Conservation (phyloP, 495 filamentous ascomycete species). For the Antarctomyces pellizariae region DNA sequence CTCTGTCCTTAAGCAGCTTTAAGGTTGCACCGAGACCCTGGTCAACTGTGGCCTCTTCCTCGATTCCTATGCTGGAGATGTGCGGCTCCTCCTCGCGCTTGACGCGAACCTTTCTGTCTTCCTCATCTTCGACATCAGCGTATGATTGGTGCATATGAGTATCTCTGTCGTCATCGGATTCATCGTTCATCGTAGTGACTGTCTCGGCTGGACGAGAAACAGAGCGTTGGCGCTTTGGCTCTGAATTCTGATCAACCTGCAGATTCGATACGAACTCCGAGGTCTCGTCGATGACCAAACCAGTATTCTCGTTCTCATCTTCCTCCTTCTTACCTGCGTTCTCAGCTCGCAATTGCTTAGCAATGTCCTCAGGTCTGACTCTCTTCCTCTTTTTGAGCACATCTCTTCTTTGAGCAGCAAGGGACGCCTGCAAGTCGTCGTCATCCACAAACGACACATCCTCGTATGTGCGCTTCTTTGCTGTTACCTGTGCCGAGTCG, state of each 20-base stretch:
- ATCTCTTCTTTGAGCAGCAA: constrained; percentile 54
- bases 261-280: constrained; percentile 82
- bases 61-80: constrained; percentile 50
- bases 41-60: constrained; percentile 58
- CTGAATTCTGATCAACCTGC: constrained; percentile 41
- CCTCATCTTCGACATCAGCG: constrained; percentile 30
- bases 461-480: constrained; percentile 39
- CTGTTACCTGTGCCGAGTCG: constrained; percentile 24
- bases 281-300: constrained; percentile 81
- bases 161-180: constrained; percentile 31
- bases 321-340: constrained; percentile 25
- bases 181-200: constrained; percentile 25
- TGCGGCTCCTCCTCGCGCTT: constrained; percentile 27
- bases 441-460: constrained; percentile 65
- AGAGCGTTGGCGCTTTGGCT: constrained; percentile 26
- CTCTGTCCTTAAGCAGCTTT: constrained; percentile 58
- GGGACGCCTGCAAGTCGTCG: constrained; percentile 69
- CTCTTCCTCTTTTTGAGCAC: constrained; percentile 83
- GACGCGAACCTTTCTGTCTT: constrained; percentile 23
- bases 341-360: constrained; percentile 59
- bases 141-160: constrained; percentile 38
- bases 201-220: constrained; percentile 12
- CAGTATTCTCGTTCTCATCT: constrained; percentile 33
- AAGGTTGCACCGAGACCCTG: constrained; percentile 64
- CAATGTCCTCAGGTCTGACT: constrained; percentile 62